Percentiles rank a stretch among this genome's conserved stretches.
phyloP scores from a whole-genome alignment of 108 stramenopile species.

The Chaetoceros muelleri region DNA sequence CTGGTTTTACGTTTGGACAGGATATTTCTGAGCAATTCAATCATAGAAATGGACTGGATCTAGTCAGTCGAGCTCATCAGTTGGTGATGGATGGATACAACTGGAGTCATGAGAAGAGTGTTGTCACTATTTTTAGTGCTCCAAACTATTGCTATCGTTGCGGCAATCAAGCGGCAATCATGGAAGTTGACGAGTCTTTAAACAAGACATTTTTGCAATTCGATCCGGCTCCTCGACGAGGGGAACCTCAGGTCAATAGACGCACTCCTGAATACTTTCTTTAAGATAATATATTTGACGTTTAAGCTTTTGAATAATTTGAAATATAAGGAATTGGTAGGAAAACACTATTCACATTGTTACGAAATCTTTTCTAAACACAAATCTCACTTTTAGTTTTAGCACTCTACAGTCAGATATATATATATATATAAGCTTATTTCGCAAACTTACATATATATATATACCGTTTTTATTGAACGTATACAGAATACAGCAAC shows the following conservation, averaged over 20 bases:
- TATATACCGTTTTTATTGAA: too few species aligned
- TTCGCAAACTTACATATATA: too few species aligned
- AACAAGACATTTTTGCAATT: constrained; percentile 87
- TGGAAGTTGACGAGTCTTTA: constrained; percentile 92
- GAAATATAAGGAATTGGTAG: too few species aligned
- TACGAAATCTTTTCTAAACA: too few species aligned
- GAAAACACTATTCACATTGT: too few species aligned
- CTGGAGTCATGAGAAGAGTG: constrained; percentile 92
- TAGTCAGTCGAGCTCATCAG: constrained; percentile 87
- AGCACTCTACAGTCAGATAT: too few species aligned
- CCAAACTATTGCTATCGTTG: constrained; percentile 99
- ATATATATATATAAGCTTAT: too few species aligned
- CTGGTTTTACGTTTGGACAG: constrained; percentile 93
- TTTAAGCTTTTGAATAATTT: too few species aligned
- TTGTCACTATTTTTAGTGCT: constrained; percentile 96
- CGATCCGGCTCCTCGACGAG: constrained; percentile 96
- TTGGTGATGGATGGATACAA: constrained; percentile 96
- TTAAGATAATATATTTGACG: too few species aligned
- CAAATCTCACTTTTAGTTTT: too few species aligned
- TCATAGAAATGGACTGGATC: constrained; percentile 75
- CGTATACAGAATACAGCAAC: too few species aligned
- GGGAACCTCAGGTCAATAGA: constrained; percentile 87
- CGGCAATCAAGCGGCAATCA: constrained; percentile 98
- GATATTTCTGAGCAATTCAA: constrained; percentile 86
- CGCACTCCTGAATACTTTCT: constrained; percentile 96